phyloP scores from a whole-genome alignment of 257 asterid species.

The Gentiana dahurica region DNA sequence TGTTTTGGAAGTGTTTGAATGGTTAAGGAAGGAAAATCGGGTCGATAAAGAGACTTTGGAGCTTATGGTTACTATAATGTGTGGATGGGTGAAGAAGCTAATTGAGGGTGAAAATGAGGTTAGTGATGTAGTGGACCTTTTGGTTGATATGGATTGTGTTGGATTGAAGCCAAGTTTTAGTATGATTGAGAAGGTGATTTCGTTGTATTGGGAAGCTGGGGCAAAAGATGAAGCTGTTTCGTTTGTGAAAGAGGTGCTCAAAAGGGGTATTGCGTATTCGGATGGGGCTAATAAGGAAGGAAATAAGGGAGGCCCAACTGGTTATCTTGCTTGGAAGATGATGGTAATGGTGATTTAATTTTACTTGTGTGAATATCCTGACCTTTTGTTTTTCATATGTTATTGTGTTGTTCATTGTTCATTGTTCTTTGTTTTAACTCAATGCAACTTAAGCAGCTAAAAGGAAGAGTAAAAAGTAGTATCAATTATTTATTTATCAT shows the following conservation, averaged over 20 bases:
- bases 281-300: conserved; percentile 33
- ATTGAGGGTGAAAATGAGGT: conserved; percentile 52
- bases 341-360: conserved; percentile 41
- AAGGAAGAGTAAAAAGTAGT: not conserved
- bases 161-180: conserved; percentile 76
- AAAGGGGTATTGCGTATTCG: conserved; percentile 44
- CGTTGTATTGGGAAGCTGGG: conserved; percentile 81
- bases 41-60: conserved; percentile 96
- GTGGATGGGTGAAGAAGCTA: conserved; percentile 85
- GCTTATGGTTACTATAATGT: conserved; percentile 92
- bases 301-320: conserved; percentile 76
- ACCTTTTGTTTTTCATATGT: conserved; percentile 2
- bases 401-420: conserved; percentile 3
- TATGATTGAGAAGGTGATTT: conserved; percentile 85
- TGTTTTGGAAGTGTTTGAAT: conserved; percentile 89
- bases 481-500: not conserved
- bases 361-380: not conserved
- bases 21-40: conserved; percentile 88
- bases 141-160: conserved; percentile 96
- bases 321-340: conserved; percentile 98
- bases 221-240: conserved; percentile 44
- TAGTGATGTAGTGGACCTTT: conserved; percentile 72
- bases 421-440: no score
- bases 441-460: not conserved
- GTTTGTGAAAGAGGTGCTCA: conserved; percentile 76